Evolutionary conservation across 345 rosid genomes (phyloP).

Genomic region (Diplotaxis tenuifolia): DNA sequence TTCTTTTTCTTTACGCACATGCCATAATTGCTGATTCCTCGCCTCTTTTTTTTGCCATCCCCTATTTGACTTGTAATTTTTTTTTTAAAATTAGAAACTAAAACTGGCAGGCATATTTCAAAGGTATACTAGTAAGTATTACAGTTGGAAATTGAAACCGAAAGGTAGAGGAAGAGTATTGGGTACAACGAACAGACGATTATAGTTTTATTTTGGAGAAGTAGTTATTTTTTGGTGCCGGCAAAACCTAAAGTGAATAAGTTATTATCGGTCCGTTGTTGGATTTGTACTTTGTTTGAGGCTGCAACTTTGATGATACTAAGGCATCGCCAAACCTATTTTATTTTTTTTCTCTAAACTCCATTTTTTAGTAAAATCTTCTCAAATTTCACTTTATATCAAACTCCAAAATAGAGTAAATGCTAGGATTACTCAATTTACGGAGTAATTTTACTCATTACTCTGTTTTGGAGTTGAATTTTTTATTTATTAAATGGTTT

Average conservation of each 20-base stretch:
- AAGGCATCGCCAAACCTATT: too few relatives aligned
- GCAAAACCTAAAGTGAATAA: conserved; percentile 22
- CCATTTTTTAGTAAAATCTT: too few relatives aligned
- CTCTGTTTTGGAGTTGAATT: too few relatives aligned
- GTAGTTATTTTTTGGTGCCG: conserved; percentile 28
- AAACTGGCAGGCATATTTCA: background rate
- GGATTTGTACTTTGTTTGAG: conserved; percentile 2
- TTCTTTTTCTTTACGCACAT: conserved; percentile 25
- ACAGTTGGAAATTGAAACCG: conserved; percentile 9
- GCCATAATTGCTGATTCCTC: conserved; percentile 28
- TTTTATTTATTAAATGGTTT: too few relatives aligned
- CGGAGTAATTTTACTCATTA: too few relatives aligned
- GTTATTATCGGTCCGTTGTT: conserved; percentile 23
- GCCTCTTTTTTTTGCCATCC: conserved; percentile 20
- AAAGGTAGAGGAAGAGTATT: conserved; percentile 12
- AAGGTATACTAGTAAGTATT: background rate
- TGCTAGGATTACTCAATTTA: too few relatives aligned
- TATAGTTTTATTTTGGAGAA: background rate
- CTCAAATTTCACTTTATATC: too few relatives aligned
- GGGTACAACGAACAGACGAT: conserved; percentile 3
- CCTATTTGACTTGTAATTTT: conserved; percentile 17
- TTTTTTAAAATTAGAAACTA: background rate
- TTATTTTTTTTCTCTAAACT: too few relatives aligned
- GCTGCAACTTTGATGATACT: conserved; percentile 7
- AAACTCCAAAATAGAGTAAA: too few relatives aligned